Conservation (phyloP, 257 asterid species). For the Rauvolfia tetraphylla region DNA sequence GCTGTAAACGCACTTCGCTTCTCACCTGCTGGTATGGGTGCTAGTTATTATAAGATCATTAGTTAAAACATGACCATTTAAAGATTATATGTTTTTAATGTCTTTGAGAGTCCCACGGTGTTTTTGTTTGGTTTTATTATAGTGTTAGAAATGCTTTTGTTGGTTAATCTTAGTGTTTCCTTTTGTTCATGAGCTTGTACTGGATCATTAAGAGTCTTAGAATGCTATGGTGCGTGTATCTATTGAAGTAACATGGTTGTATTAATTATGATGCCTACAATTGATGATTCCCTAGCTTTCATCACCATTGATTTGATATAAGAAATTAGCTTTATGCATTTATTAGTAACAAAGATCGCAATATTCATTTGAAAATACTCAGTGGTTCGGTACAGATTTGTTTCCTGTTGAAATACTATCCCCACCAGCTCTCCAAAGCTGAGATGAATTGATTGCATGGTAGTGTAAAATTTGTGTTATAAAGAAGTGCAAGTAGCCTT, state of each 20-base stretch:
- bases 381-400: not conserved
- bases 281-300: not conserved
- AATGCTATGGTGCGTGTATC: not conserved
- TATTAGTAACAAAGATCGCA: not conserved
- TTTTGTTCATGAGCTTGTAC: not conserved
- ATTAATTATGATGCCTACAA: not conserved
- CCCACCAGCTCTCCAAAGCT: not conserved
- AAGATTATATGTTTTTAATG: no score
- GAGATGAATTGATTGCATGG: no score
- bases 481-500: not conserved
- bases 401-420: not conserved
- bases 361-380: not conserved
- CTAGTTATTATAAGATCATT: not conserved
- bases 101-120: not conserved
- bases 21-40: slow-evolving; percentile 73
- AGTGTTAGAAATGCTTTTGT: not conserved
- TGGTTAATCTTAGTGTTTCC: not conserved
- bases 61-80: not conserved
- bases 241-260: not conserved
- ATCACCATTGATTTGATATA: not conserved
- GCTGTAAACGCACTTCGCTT: slow-evolving; percentile 90
- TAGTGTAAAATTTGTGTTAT: not conserved
- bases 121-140: not conserved
- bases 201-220: not conserved
- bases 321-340: not conserved